Conservation (phyloP, 2,329 filamentous ascomycete genomes). For the Akanthomyces dipterigenus region DNA sequence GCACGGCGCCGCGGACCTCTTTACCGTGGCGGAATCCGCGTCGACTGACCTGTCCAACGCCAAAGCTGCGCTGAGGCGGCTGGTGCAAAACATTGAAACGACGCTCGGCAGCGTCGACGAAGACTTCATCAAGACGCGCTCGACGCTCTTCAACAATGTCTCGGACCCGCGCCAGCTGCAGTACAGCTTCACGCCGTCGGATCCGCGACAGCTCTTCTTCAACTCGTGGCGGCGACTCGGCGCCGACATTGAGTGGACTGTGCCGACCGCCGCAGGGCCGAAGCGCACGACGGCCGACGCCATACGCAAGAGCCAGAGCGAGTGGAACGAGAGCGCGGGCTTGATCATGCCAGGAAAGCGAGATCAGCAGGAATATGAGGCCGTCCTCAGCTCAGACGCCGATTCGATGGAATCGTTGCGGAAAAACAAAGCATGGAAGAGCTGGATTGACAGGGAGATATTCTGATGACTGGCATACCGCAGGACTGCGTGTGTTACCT, state of each 20-base stretch:
- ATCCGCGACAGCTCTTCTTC: constrained; percentile 33
- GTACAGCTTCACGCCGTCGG: constrained; percentile 33
- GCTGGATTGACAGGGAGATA: constrained; percentile 21
- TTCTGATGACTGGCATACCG: not conserved
- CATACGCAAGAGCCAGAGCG: constrained; percentile 24
- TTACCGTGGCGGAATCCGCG: constrained; percentile 14
- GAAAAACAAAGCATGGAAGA: constrained; percentile 20
- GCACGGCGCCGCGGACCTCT: constrained; percentile 18
- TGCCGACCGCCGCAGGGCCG: constrained; percentile 19
- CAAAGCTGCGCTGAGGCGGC: constrained; percentile 20
- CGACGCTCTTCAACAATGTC: constrained; percentile 27
- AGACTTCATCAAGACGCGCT: constrained; percentile 31
- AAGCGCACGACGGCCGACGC: constrained; percentile 20
- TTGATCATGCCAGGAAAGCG: constrained; percentile 26
- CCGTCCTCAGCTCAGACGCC: constrained; percentile 25
- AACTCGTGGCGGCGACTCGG: constrained; percentile 41
- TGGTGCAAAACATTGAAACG: constrained; percentile 25
- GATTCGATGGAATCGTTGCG: constrained; percentile 24
- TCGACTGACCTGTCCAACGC: constrained; percentile 13
- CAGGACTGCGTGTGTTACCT: not conserved
- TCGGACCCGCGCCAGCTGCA: constrained; percentile 35
- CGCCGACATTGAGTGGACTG: constrained; percentile 31
- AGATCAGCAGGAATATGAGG: constrained; percentile 20
- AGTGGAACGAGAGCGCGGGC: constrained; percentile 24
- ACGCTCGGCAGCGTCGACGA: constrained; percentile 30